Evolutionary conservation across 2,329 filamentous ascomycete genomes (phyloP).

Genomic region (Harringtonia lauricola): DNA sequence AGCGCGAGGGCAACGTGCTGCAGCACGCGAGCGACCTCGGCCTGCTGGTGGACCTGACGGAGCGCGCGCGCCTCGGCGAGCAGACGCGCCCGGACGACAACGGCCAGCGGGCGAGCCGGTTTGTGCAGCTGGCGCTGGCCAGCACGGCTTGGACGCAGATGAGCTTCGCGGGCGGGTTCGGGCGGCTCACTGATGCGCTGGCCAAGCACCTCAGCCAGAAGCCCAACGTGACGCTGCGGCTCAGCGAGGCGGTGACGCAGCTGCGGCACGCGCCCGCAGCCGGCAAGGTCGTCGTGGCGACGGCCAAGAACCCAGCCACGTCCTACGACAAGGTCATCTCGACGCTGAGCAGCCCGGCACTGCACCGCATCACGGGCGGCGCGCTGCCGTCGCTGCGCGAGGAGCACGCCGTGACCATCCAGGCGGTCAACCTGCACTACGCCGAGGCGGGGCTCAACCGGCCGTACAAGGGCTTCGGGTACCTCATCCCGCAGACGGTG

Average conservation of each 20-base stretch:
- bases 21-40: not conserved
- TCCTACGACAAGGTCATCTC: slow-evolving; percentile 51
- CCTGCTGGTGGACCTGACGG: not conserved
- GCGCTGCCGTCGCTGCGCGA: slow-evolving; percentile 37
- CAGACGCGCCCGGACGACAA: too few relatives aligned
- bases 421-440: slow-evolving; percentile 89
- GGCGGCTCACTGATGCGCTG: slow-evolving; percentile 46
- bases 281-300: not conserved
- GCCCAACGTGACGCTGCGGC: slow-evolving; percentile 49
- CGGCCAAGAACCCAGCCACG: slow-evolving; percentile 7
- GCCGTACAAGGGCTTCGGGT: slow-evolving; percentile 69
- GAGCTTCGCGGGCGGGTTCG: slow-evolving; percentile 49
- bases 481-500: slow-evolving; percentile 67
- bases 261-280: slow-evolving; percentile 18
- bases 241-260: slow-evolving; percentile 32
- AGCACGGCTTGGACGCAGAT: slow-evolving; percentile 25
- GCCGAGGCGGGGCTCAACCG: slow-evolving; percentile 47
- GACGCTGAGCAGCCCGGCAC: slow-evolving; percentile 41
- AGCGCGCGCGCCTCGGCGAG: not conserved
- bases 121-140: slow-evolving; percentile 17
- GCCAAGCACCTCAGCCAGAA: slow-evolving; percentile 35
- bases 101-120: slow-evolving; percentile 7
- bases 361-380: slow-evolving; percentile 21
- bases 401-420: slow-evolving; percentile 65
- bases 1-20: too few relatives aligned